Base-by-base conservation (phyloP, 129 eudicot genomes). In the Apium graveolens region DNA sequence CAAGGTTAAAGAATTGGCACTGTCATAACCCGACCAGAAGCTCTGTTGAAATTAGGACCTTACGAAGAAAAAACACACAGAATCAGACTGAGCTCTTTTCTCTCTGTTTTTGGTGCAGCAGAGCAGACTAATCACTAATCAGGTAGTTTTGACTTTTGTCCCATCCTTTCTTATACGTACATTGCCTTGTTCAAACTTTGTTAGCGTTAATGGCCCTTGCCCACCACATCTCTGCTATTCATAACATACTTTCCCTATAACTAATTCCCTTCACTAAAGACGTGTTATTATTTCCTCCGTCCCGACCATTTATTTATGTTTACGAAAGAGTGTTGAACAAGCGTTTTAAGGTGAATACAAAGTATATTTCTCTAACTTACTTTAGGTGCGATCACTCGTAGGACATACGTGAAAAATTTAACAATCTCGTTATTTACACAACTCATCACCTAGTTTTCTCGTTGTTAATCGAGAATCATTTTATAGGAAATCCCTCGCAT, bases 11-110 rank as follows among this genome's bases (percentile, higher is more conserved):
- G 91, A 55, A 83, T 72, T 79, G 86, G 85, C 88, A 86, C 81
- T 84, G 69, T 90, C 96, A 88, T 7, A 70, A 78, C 78, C 96
- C 92, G 92, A 90, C 96, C 90, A 90, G 85, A 16, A 44, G 57
- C 11, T 39, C 4, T 26, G 14, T 1, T n/a, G 12, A 11, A 38
- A 8, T 12, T 72, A 29, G 43, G 76, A 10, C 51, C 43, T 70
- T 3, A 57, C 66, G n/a, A 51, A 51, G 9, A 55, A 24, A 57
- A 24, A n/a, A n/a, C n/a, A 57, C 14, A 0, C 66, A 57, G 66
- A 57, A 57, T 57, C 66, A 57, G 66, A 57, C 31, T 57, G 14
- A 57, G 29, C 66, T 57, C 66, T 57, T 29, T 31, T 29, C 39
- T 63, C 38, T 65, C 38, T 65, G 29, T 65, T 29, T n/a, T n/a